These are phyloP conservation scores for Cercophora sp. DNA, from an alignment of 495 filamentous ascomycete genomes.

Conservation along the genomic window DNA sequence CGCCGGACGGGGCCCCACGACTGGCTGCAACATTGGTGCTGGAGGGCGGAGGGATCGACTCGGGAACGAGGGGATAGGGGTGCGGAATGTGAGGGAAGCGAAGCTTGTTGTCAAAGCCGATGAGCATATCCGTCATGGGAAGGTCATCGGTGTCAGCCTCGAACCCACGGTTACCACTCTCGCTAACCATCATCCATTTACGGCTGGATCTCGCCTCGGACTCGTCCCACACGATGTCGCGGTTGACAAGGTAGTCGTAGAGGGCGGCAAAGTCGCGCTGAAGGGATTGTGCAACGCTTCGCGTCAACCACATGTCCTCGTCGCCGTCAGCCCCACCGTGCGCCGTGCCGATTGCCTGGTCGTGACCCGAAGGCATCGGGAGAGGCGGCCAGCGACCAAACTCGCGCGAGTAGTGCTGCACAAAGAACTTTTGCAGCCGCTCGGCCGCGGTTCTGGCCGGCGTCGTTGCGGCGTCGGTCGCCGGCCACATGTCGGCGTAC, in stretches of 20 bases:
- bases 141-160: conserved; percentile 57
- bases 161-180: conserved; percentile 48
- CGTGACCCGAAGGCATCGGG: conserved; percentile 17
- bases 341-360: conserved; percentile 43
- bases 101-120: conserved; percentile 61
- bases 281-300: conserved; percentile 52
- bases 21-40: not conserved
- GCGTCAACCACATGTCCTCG: conserved; percentile 56
- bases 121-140: conserved; percentile 63
- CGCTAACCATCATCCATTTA: conserved; percentile 60
- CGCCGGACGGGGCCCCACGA: conserved; percentile 4
- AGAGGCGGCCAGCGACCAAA: conserved; percentile 57
- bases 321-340: conserved; percentile 37
- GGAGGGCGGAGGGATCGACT: conserved; percentile 36
- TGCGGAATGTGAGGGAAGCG: conserved; percentile 64
- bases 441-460: conserved; percentile 49
- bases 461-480: conserved; percentile 24
- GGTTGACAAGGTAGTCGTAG: conserved; percentile 70
- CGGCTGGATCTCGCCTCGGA: conserved; percentile 50
- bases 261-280: conserved; percentile 64
- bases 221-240: conserved; percentile 62
- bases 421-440: conserved; percentile 53
- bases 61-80: conserved; percentile 64
- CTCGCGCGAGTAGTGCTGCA: conserved; percentile 48
- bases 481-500: conserved; percentile 61